Evolutionary conservation across 139 green algal genomes (phyloP), one percentile per base, ranked within the genome.

Genomic region (Chlamydomonas applanata): DNA sequence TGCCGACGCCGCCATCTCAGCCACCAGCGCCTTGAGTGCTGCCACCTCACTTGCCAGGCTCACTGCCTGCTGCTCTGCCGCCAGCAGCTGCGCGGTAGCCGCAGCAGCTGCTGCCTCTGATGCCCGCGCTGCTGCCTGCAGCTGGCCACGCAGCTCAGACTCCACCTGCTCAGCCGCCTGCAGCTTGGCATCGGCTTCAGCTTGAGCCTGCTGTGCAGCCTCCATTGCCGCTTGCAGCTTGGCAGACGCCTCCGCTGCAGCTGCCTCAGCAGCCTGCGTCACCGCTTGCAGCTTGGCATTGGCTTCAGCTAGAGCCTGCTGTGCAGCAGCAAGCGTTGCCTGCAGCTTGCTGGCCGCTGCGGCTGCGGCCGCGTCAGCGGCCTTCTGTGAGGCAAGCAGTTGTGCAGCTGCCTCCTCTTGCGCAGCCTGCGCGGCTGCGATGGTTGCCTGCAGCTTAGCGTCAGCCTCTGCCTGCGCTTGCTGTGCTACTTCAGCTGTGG

Each of bases 381-480:
- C 59, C 24, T 66, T 7, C 59, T 66, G n/a, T 14, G 59, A 16
- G 59, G 24, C 25, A 22, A 16, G n/a, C 16, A 70, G 62, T 32
- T 70, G 52, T 16, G 32, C 62, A 33, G 62, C 62, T 27, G 62
- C 62, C 62, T 70, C 62, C 62, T 52, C 62, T 30, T 44, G 49
- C 49, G 30, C 14, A 40, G 62, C 16, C 32, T 5, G 9, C 27
- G 20, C 22, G 14, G 57, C 46, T 27, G 66, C 29, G 29, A 59
- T 29, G 3, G 57, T 40, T 4, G 57, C n/a, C 20, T 11, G 16
- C 9, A 60, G 36, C 4, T 40, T n/a, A n/a, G n/a, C n/a, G n/a
- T n/a, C 40, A 19, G 29, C 30, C 59, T 66, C 59, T 40, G 59
- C 59, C 29, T 19, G 3, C 35, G 29, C 59, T 25, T 34, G n/a